These are phyloP conservation scores for Daphne laureola DNA, from an alignment of 441 rosid species.

Conservation along the genomic window DNA sequence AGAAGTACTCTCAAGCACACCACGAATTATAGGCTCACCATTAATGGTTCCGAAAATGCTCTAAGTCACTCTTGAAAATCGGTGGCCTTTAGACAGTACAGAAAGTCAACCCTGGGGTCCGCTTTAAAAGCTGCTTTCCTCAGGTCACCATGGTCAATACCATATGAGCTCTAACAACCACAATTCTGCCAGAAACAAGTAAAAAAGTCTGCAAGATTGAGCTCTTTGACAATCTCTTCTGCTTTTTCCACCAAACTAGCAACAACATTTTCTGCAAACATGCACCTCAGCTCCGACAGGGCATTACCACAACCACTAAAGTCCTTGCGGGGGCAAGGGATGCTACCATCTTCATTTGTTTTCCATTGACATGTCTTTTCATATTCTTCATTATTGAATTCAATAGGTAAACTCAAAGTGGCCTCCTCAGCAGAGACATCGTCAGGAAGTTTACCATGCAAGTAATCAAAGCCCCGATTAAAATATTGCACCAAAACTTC, in stretches of 20 bases:
- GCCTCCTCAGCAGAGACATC: neutral
- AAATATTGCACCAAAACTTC: conserved; percentile 31
- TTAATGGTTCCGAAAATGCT: conserved; percentile 72
- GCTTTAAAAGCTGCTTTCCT: conserved; percentile 54
- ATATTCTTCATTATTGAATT: neutral
- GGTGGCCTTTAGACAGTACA: conserved; percentile 46
- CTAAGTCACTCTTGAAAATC: conserved; percentile 35
- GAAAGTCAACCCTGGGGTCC: conserved; percentile 45
- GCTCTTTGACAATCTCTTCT: conserved; percentile 23
- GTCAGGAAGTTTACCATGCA: conserved; percentile 35
- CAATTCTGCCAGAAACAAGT: conserved; percentile 22
- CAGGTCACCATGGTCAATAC: conserved; percentile 16
- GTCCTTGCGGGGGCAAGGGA: conserved; percentile 28
- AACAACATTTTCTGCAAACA: conserved; percentile 35
- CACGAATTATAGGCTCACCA: conserved; percentile 71
- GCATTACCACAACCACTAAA: conserved; percentile 38
- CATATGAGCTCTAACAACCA: conserved; percentile 31
- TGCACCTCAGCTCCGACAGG: conserved; percentile 32
- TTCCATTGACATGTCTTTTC: conserved; percentile 35
- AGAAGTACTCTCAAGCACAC: conserved; percentile 57
- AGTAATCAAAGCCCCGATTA: conserved; percentile 29
- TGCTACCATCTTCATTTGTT: conserved; percentile 42
- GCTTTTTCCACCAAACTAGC: conserved; percentile 41
- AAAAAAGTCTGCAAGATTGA: conserved; percentile 10
- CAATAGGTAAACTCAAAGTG: neutral